Evolutionary conservation across 345 rosid genomes (phyloP).

Genomic region (Eucalyptus caleyi): DNA sequence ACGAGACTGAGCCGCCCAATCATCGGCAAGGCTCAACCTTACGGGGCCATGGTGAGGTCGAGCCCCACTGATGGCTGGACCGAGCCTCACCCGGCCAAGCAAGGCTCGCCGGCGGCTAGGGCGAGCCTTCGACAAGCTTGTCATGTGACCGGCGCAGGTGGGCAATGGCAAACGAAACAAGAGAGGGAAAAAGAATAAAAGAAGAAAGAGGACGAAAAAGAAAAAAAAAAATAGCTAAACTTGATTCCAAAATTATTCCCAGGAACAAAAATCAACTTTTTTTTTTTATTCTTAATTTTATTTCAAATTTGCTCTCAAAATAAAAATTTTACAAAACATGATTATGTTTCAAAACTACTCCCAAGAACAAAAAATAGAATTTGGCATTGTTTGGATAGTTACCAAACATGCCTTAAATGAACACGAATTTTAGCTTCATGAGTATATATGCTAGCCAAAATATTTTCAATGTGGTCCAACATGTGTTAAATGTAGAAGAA

Average conservation of each 20-base stretch:
- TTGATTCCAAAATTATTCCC: too few relatives aligned
- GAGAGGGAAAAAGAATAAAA: too few relatives aligned
- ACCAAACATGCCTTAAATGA: background rate
- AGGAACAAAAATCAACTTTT: rapidly evolving
- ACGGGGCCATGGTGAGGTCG: rapidly evolving
- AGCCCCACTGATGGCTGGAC: rapidly evolving
- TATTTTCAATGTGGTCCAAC: background rate
- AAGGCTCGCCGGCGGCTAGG: rapidly evolving
- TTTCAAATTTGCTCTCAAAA: rapidly evolving
- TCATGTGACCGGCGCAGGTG: rapidly evolving
- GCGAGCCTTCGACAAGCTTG: too few relatives aligned
- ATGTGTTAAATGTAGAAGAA: background rate
- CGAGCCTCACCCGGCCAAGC: rapidly evolving
- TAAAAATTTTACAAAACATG: rapidly evolving
- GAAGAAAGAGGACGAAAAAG: too few relatives aligned
- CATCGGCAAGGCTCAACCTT: rapidly evolving
- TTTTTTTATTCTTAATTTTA: too few relatives aligned
- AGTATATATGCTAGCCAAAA: background rate
- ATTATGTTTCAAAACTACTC: too few relatives aligned
- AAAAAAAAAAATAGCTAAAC: too few relatives aligned
- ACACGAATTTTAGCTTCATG: rapidly evolving
- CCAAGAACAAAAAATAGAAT: too few relatives aligned
- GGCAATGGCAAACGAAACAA: too few relatives aligned
- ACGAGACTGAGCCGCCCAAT: rapidly evolving
- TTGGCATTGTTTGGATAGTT: too few relatives aligned